These are phyloP conservation scores for Fomitopsis betulina DNA, from an alignment of 1,284 basidiomycete genomes.

Conservation along the genomic window DNA sequence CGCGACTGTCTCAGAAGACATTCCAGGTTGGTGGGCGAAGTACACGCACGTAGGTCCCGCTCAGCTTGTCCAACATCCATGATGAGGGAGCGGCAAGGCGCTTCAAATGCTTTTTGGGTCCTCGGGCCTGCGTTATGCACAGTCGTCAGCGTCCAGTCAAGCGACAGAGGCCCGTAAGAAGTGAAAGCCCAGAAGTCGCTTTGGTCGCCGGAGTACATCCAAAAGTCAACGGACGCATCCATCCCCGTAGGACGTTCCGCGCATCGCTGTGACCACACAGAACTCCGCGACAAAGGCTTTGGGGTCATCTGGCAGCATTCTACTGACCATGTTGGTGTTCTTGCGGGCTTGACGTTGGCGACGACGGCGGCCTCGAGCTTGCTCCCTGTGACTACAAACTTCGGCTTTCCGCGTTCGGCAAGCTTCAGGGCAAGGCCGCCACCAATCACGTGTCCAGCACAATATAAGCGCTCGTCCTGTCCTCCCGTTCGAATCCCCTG, in stretches of 20 bases:
- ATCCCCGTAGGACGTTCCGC: slow-evolving; percentile 19
- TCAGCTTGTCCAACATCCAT: slow-evolving; percentile 99
- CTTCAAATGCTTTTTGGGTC: slow-evolving; percentile 99
- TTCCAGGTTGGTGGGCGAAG: not conserved
- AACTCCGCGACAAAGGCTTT: slow-evolving; percentile 13
- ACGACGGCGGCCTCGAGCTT: slow-evolving; percentile 26
- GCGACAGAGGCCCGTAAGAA: not conserved
- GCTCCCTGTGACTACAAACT: slow-evolving; percentile 4
- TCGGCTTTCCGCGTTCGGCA: not conserved
- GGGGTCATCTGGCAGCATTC: slow-evolving; percentile 15
- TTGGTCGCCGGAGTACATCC: slow-evolving; percentile 27
- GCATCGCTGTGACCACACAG: slow-evolving; percentile 13
- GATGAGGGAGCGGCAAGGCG: slow-evolving; percentile 95
- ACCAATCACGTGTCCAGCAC: slow-evolving; percentile 1
- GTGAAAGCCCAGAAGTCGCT: slow-evolving; percentile 8
- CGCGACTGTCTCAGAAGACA: not conserved
- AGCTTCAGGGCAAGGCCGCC: slow-evolving; percentile 11
- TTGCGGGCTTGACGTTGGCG: slow-evolving; percentile 33
- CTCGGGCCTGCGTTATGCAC: slow-evolving; percentile 66
- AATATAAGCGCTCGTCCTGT: no score
- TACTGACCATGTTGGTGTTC: slow-evolving; percentile 37
- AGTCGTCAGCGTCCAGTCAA: slow-evolving; percentile 12
- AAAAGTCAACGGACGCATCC: slow-evolving; percentile 25
- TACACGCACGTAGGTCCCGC: slow-evolving; percentile 88
- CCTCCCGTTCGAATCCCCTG: no score